Evolutionary conservation across 495 filamentous ascomycete genomes (phyloP).

Genomic region (Evernia prunastri): DNA sequence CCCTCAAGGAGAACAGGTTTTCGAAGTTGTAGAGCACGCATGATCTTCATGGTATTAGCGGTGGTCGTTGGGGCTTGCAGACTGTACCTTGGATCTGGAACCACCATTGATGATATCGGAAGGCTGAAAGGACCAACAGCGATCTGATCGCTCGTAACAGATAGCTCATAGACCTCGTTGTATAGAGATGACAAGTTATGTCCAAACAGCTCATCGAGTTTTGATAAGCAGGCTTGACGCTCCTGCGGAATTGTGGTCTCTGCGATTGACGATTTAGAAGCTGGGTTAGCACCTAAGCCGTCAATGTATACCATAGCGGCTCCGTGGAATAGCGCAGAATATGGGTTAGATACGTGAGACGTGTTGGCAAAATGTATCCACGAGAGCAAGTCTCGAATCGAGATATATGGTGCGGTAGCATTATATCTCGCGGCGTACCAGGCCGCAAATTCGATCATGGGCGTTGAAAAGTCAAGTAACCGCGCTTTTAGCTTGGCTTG

Average conservation of each 20-base stretch:
- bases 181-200: constrained; percentile 60
- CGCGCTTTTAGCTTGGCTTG: constrained; percentile 55
- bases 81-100: constrained; percentile 58
- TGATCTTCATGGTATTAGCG: constrained; percentile 80
- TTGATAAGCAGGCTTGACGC: constrained; percentile 61
- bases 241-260: constrained; percentile 53
- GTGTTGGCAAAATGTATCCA: constrained; percentile 93
- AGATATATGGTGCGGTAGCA: constrained; percentile 64
- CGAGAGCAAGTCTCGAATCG: constrained; percentile 80
- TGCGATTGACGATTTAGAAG: constrained; percentile 66
- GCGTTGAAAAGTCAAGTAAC: constrained; percentile 44
- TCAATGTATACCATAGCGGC: constrained; percentile 96
- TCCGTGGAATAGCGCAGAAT: constrained; percentile 68
- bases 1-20: constrained; percentile 94
- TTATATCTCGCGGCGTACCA: constrained; percentile 85
- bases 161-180: constrained; percentile 43
- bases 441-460: constrained; percentile 78
- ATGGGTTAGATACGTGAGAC: constrained; percentile 41
- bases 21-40: constrained; percentile 78
- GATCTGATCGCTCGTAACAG: constrained; percentile 43
- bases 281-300: constrained; percentile 87
- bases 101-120: constrained; percentile 40
- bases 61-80: constrained; percentile 85
- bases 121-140: constrained; percentile 70
- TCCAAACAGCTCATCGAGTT: constrained; percentile 60